These are phyloP conservation scores for Trifolium fragiferum DNA, from an alignment of 306 rosid genomes.

Conservation along the genomic window DNA sequence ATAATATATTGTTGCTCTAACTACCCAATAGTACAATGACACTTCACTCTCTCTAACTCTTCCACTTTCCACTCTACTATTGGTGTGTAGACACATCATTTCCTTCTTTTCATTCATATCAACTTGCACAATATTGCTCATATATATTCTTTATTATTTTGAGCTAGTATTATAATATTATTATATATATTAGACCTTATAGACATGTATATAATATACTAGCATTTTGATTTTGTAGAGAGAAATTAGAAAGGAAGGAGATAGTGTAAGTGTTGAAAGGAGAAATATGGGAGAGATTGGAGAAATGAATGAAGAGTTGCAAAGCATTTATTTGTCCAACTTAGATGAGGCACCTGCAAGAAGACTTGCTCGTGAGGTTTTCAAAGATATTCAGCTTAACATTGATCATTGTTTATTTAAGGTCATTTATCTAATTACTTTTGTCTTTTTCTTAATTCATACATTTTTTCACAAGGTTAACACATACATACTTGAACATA, in stretches of 20 bases:
- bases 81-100: constrained; percentile 8
- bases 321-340: constrained; percentile 36
- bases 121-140: background rate
- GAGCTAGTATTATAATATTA: too few relatives aligned
- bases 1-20: background rate
- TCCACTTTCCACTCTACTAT: background rate
- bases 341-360: constrained; percentile 58
- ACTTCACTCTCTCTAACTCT: constrained; percentile 3
- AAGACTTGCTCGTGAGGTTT: constrained; percentile 53
- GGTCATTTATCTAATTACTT: constrained; percentile 6
- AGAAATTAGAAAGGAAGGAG: background rate
- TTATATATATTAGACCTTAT: too few relatives aligned
- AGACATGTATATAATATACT: background rate
- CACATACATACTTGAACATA: too few relatives aligned
- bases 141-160: background rate
- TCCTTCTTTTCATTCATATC: background rate
- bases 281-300: constrained; percentile 13
- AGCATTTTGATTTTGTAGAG: background rate
- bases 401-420: constrained; percentile 57
- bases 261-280: background rate
- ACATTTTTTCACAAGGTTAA: too few relatives aligned
- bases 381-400: constrained; percentile 48
- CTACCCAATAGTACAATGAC: background rate
- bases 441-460: too few relatives aligned
- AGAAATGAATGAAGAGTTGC: constrained; percentile 47